Conservation (phyloP, 768 basidiomycete species). For the Mycena maculata region DNA sequence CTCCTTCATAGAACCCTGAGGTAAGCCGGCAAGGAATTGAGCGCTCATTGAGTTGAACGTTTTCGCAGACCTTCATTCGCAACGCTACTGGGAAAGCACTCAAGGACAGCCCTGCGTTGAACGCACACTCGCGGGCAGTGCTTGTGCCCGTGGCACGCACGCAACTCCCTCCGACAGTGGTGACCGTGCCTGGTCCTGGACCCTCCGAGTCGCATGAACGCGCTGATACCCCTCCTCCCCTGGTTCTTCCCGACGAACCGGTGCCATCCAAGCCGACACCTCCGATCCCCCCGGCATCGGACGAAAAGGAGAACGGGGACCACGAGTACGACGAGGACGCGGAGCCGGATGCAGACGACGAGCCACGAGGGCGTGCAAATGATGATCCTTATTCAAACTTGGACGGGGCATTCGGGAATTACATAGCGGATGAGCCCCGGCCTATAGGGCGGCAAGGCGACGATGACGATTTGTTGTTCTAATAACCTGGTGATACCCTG, state of each 20-base stretch:
- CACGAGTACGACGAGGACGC: conserved; percentile 47
- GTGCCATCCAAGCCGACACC: conserved; percentile 47
- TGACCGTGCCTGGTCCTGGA: conserved; percentile 73
- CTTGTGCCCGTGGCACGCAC: conserved; percentile 71
- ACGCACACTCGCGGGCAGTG: conserved; percentile 79
- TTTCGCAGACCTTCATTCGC: conserved; percentile 87
- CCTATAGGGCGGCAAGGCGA: conserved; percentile 65
- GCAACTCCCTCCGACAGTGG: conserved; percentile 56
- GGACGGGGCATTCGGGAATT: conserved; percentile 79
- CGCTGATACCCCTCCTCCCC: conserved; percentile 38
- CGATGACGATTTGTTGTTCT: conserved; percentile 79
- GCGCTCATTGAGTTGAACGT: background rate
- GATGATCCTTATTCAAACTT: conserved; percentile 88
- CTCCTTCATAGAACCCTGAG: conserved; percentile 77
- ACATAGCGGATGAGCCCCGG: conserved; percentile 77
- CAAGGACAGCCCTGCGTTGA: conserved; percentile 89
- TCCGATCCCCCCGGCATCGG: conserved; percentile 43
- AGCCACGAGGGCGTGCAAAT: conserved; percentile 41
- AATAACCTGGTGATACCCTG: too few relatives aligned
- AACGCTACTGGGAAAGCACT: conserved; percentile 87
- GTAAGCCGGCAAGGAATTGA: conserved; percentile 51
- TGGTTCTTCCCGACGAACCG: conserved; percentile 40
- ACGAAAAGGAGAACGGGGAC: conserved; percentile 28
- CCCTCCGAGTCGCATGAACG: conserved; percentile 59
- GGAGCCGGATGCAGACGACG: conserved; percentile 57